Base-by-base conservation (phyloP, 129 eudicot species). In the Pittosporum tobira region DNA sequence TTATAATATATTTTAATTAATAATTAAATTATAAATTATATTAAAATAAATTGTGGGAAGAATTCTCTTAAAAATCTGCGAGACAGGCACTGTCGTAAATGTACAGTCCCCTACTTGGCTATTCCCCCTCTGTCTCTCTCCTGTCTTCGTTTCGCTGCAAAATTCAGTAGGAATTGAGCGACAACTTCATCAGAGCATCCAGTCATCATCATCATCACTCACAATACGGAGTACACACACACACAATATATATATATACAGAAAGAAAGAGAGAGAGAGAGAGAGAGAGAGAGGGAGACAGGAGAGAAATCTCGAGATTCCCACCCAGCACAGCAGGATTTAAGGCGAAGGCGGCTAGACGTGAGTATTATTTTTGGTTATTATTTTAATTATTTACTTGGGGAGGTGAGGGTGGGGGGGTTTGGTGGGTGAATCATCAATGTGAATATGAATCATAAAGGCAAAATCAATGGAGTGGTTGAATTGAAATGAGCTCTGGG, bases 331-430 rank as follows among this genome's bases (percentile, higher is more conserved):
- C 78, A 54, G 65, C 18, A 43, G 64, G 57, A 75, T 52, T 70
- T 48, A 75, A 64, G 53, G 38, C 81, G 40, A 71, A 76, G 81
- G 77, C 81, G 81, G 81, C 81, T 29, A 38, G n/a, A 38, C 5
- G 7, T 28, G 22, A 14, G 36, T 27, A 10, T 8, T 1, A 10
- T 59, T 38, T 37, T 57, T 46, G 61, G 36, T 28, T n/a, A n/a
- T n/a, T n/a, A n/a, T n/a, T n/a, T n/a, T n/a, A n/a, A n/a, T n/a
- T n/a, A n/a, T n/a, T n/a, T n/a, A n/a, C n/a, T n/a, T n/a, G n/a
- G n/a, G n/a, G n/a, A n/a, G n/a, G n/a, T n/a, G n/a, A n/a, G n/a
- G n/a, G 31, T 25, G 25, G 19, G 34, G 50, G 49, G 50, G 7
- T 46, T 52, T 24, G 63, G 51, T 60, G 6, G 51, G 14, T 29